Evolutionary conservation across 2,329 filamentous ascomycete species (phyloP).

Genomic region (Rhinocladiella similis): DNA sequence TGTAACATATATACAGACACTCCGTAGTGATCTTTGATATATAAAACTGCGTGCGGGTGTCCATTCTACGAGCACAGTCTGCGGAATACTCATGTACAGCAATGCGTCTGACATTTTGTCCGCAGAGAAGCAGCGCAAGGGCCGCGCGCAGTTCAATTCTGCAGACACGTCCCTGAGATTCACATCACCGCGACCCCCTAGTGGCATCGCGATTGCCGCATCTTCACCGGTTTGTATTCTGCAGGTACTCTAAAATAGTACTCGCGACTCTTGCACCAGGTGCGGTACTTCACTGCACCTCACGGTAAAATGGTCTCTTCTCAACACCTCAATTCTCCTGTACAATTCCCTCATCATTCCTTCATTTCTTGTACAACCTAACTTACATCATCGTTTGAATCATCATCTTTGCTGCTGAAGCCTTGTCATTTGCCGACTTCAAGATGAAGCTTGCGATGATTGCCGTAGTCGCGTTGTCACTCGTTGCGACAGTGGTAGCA

Average conservation of each 20-base stretch:
- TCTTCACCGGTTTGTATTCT: not conserved
- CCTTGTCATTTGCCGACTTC: not conserved
- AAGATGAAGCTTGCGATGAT: conserved; percentile 1
- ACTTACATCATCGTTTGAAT: not conserved
- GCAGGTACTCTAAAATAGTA: not conserved
- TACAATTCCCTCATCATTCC: not conserved
- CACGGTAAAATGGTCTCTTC: not conserved
- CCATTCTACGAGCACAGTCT: too few species aligned
- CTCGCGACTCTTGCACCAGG: not conserved
- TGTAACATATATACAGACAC: not conserved
- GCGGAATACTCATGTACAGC: too few species aligned
- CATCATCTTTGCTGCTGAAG: not conserved
- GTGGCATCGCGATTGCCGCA: not conserved
- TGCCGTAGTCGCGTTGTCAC: conserved; percentile 2
- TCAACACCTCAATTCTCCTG: not conserved
- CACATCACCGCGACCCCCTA: not conserved
- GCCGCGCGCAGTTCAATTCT: too few species aligned
- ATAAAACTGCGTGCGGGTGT: too few species aligned
- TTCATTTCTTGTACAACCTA: conserved; percentile 1
- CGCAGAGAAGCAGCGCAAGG: too few species aligned
- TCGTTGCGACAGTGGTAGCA: conserved; percentile 5
- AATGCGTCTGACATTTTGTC: too few species aligned
- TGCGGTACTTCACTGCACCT: not conserved
- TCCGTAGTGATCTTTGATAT: too few species aligned
- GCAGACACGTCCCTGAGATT: too few species aligned